A percentile compares a stretch with the other conserved stretches of the same genome.
phyloP scores from a whole-genome alignment of 2,329 filamentous ascomycete genomes.

The Sporothrix humicola region DNA sequence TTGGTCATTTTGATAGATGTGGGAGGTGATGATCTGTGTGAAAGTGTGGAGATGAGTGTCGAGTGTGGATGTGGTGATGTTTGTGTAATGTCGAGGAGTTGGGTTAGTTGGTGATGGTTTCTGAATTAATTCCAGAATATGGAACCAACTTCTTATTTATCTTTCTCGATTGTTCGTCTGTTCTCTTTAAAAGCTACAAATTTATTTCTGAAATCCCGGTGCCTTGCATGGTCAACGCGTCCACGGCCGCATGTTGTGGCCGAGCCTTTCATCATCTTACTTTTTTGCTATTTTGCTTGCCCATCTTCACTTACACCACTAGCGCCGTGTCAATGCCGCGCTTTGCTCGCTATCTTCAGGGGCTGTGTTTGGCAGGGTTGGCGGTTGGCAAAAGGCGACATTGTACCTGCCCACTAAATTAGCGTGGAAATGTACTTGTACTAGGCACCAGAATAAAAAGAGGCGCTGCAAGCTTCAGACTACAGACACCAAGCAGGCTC shows the following conservation, averaged over 20 bases:
- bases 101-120: background rate
- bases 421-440: background rate
- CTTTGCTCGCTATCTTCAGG: background rate
- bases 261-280: background rate
- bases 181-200: background rate
- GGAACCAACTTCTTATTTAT: background rate
- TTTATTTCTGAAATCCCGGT: slow-evolving; percentile 10
- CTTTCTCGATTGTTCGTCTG: background rate
- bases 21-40: background rate
- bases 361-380: slow-evolving; percentile 7
- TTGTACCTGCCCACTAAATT: background rate
- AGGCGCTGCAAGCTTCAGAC: background rate
- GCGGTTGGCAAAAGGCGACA: no score
- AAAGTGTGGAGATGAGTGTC: background rate
- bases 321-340: slow-evolving; percentile 9
- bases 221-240: slow-evolving; percentile 25
- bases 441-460: slow-evolving; percentile 22
- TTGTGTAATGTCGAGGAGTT: no score
- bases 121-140: background rate
- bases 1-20: background rate
- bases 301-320: background rate
- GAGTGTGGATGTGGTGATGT: background rate
- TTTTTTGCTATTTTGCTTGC: background rate
- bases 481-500: no score
- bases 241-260: background rate